Evolutionary conservation across 2,329 filamentous ascomycete genomes (phyloP), one percentile per base, ranked within the genome.

Genomic region (Aquanectria penicillioides): DNA sequence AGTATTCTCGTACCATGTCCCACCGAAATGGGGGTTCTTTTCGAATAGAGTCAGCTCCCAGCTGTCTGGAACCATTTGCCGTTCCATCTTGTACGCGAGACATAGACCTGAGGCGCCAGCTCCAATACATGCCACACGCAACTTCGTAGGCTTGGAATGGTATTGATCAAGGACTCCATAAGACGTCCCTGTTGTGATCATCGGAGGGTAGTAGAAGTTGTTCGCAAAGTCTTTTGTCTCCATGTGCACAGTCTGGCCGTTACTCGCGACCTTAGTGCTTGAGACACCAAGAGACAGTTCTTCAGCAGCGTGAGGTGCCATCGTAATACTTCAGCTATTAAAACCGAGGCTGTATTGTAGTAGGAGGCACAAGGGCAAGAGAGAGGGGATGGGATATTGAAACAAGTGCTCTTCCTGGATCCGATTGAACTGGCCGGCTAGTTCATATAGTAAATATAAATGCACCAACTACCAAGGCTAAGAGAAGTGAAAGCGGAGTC

Each of bases 1-100:
- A 1, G 79, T 73, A 60, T 83, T 82, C 75, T 81, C 82, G 50
- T 80, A 81, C 81, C 81, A 84, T 0, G 81, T 83, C 6, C 81
- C 81, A 4, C 81, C 81, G 36, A 82, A 76, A 37, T 69, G 65
- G 17, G 65, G 59, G 43, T 75, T 74, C 64, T 75, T 74, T 28
- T 75, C 73, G 43, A 71, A 75, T 13, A 74, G 64, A 2, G 67
- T 73, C 36, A 73, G 50, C 46, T 72, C 70, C 67, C 67, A 73
- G 48, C 65, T 70, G 18, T 61, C 66, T 3, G 66, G 68, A 3
- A 70, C 64, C 62, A 74, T 62, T 56, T 67, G 65, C 59, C 64
- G 64, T 51, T 68, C 64, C 69, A 72, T 71, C 63, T 73, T 72
- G 49, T 73, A 73, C 3, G 68, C 69, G 17, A 72, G 44, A 50